Percentiles rank a stretch among this genome's conserved stretches.
These are phyloP conservation scores for Rubroboletus satanas DNA, from an alignment of 768 basidiomycete genomes.

Conservation along the genomic window DNA sequence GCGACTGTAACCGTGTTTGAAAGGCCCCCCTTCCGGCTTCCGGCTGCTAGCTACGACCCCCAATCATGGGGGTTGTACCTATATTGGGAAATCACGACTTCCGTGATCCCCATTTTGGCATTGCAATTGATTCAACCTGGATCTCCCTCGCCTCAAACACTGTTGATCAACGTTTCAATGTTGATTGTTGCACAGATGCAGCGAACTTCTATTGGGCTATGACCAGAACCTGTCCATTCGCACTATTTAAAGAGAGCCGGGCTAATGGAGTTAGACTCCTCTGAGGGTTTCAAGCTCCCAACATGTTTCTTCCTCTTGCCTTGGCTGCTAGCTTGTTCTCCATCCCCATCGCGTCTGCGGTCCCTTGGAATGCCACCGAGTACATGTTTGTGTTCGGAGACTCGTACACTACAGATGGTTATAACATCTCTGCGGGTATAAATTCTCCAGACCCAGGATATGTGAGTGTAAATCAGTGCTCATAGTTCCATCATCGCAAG, in stretches of 20 bases:
- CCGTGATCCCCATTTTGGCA: too few species aligned
- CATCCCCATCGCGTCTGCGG: constrained; percentile 15
- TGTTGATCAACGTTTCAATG: too few species aligned
- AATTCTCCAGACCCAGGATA: constrained; percentile 48
- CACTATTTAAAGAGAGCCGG: constrained; percentile 8
- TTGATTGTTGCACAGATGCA: not conserved
- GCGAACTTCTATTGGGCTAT: not conserved
- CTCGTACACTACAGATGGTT: constrained; percentile 59
- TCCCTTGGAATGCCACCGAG: constrained; percentile 50
- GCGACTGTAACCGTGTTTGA: constrained; percentile 6
- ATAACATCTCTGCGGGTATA: constrained; percentile 54
- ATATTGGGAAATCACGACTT: not conserved
- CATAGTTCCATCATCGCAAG: not conserved
- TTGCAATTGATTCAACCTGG: too few species aligned
- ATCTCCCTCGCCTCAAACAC: not conserved
- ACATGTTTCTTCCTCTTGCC: constrained; percentile 15
- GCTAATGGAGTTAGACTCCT: not conserved
- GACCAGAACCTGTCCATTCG: not conserved
- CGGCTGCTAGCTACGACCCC: not conserved
- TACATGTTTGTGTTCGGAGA: constrained; percentile 62
- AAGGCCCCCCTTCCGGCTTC: not conserved
- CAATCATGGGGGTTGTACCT: constrained; percentile 2
- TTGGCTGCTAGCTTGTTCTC: constrained; percentile 4
- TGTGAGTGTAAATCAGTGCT: constrained; percentile 32
- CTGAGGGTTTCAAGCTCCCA: not conserved